Evolutionary conservation across 352 stramenopile genomes (phyloP).

Genomic region (Thalassiosira oceanica): DNA sequence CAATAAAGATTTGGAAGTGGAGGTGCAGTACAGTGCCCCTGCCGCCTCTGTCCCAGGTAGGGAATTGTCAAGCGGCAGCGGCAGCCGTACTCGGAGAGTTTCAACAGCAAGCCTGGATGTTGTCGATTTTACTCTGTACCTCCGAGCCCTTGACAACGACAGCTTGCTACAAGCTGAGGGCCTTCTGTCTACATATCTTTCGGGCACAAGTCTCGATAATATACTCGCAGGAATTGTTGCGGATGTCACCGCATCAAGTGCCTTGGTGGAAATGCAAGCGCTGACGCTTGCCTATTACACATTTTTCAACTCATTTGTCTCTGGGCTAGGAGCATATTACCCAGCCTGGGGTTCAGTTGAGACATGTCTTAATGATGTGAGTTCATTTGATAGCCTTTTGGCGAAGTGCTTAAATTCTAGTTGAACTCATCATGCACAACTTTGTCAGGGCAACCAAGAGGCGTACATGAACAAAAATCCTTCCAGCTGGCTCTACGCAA

Average conservation of each 20-base stretch:
- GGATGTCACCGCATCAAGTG: slow-evolving; percentile 10
- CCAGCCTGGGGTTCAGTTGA: slow-evolving; percentile 29
- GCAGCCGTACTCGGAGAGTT: neutral
- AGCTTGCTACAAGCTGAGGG: slow-evolving; percentile 8
- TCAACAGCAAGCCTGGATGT: slow-evolving; percentile 9
- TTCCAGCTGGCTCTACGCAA: slow-evolving; percentile 8
- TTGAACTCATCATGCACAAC: neutral
- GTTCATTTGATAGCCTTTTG: neutral
- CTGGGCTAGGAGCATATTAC: slow-evolving; percentile 32
- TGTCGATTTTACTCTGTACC: slow-evolving; percentile 27
- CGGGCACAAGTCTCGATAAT: slow-evolving; percentile 14
- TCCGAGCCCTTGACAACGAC: slow-evolving; percentile 1
- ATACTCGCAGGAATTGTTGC: slow-evolving; percentile 13
- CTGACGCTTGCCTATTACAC: slow-evolving; percentile 16
- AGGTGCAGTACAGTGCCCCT: neutral
- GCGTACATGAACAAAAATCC: slow-evolving; percentile 36
- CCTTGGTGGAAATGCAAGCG: slow-evolving; percentile 7
- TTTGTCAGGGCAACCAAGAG: neutral
- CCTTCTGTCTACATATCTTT: slow-evolving; percentile 18
- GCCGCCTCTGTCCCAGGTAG: too few species aligned
- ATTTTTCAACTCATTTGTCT: slow-evolving; percentile 25
- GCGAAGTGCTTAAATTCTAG: neutral
- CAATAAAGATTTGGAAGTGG: slow-evolving; percentile 3
- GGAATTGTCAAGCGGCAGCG: neutral
- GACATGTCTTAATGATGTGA: slow-evolving; percentile 33